Percentiles rank a stretch among this genome's conserved stretches.
These are phyloP conservation scores for Phytophthora capsici DNA, from an alignment of 352 stramenopile genomes.

Conservation along the genomic window DNA sequence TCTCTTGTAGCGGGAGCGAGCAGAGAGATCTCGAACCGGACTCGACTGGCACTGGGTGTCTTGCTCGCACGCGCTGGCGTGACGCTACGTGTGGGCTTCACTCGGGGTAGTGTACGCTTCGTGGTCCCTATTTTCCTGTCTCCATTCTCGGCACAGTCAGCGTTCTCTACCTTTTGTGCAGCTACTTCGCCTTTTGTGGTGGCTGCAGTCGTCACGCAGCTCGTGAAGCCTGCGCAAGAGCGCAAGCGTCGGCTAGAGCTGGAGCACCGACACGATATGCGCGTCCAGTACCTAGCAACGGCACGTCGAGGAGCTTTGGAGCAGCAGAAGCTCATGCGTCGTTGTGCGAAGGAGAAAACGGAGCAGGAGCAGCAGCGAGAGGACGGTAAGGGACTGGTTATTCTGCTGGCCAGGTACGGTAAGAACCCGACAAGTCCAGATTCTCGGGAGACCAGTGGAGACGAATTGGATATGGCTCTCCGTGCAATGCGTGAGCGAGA, in stretches of 20 bases:
- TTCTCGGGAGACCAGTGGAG: conserved; percentile 30
- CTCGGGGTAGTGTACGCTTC: conserved; percentile 80
- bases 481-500: conserved; percentile 25
- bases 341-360: conserved; percentile 66
- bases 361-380: conserved; percentile 49
- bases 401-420: conserved; percentile 78
- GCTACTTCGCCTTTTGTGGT: conserved; percentile 77
- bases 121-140: conserved; percentile 85
- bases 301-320: conserved; percentile 60
- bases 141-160: conserved; percentile 69
- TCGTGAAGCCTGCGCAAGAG: conserved; percentile 73
- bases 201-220: conserved; percentile 66
- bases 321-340: conserved; percentile 80
- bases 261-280: conserved; percentile 51
- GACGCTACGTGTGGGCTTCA: conserved; percentile 76
- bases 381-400: conserved; percentile 66
- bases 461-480: conserved; percentile 27
- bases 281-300: conserved; percentile 64
- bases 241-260: conserved; percentile 56
- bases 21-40: conserved; percentile 64
- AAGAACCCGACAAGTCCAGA: conserved; percentile 72
- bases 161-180: conserved; percentile 77
- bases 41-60: conserved; percentile 63
- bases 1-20: conserved; percentile 60
- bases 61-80: conserved; percentile 62